These are phyloP conservation scores for Withania somnifera DNA, from an alignment of 305 asterid genomes.

Conservation along the genomic window DNA sequence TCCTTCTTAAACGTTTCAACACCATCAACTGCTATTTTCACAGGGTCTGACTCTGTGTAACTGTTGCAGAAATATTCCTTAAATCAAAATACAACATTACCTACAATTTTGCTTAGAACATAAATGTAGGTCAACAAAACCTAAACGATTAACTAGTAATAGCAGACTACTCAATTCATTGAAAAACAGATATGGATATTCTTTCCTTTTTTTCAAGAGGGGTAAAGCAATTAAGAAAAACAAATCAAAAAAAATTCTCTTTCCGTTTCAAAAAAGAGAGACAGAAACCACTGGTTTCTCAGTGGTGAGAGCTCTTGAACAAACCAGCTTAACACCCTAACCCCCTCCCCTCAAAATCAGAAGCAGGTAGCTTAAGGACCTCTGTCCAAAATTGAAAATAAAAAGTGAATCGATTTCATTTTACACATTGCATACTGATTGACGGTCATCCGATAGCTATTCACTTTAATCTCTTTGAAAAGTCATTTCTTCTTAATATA, in stretches of 20 bases:
- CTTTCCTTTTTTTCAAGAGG: not conserved
- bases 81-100: not conserved
- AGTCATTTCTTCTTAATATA: not conserved
- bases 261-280: not conserved
- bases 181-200: not conserved
- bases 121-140: not conserved
- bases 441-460: not conserved
- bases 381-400: not conserved
- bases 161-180: not conserved
- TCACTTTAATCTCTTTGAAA: not conserved
- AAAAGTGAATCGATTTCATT: not conserved
- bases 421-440: not conserved
- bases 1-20: slow-evolving; percentile 64
- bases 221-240: not conserved
- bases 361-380: not conserved
- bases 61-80: slow-evolving; percentile 30
- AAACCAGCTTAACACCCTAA: not conserved
- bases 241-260: not conserved
- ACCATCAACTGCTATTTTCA: slow-evolving; percentile 87
- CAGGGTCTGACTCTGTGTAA: slow-evolving; percentile 95
- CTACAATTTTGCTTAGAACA: not conserved
- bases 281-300: not conserved
- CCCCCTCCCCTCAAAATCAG: not conserved
- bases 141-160: not conserved
- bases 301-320: not conserved